Conservation (phyloP, 805 yeast genomes). For the Candida oleophila region DNA sequence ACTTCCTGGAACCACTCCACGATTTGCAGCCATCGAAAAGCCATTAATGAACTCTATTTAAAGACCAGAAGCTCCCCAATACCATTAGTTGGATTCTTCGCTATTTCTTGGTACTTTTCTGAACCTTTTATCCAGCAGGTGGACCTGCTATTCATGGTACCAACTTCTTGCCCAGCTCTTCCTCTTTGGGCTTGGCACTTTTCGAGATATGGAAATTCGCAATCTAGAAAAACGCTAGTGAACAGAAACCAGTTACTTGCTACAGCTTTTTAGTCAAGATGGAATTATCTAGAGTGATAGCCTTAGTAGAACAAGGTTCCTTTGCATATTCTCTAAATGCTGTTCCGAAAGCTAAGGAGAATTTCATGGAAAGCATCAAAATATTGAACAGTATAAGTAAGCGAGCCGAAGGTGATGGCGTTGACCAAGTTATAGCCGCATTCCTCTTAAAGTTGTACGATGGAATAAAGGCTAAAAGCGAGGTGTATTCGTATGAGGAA, state of each 20-base stretch:
- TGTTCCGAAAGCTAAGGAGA: conserved; percentile 13
- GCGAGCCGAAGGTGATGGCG: neutral
- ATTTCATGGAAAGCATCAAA: conserved; percentile 23
- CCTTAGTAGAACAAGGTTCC: neutral
- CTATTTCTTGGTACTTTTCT: too few relatives aligned
- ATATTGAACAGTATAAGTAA: conserved; percentile 19
- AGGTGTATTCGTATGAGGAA: conserved; percentile 8
- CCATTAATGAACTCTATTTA: too few relatives aligned
- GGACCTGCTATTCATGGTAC: too few relatives aligned
- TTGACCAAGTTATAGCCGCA: conserved; percentile 15
- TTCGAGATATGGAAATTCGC: neutral
- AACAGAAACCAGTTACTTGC: too few relatives aligned
- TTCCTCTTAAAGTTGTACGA: conserved; percentile 24
- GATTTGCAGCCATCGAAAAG: too few relatives aligned
- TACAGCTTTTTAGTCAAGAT: too few relatives aligned
- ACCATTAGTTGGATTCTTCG: too few relatives aligned
- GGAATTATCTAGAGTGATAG: neutral
- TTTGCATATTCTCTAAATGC: neutral
- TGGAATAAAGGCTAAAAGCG: neutral
- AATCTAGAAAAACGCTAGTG: too few relatives aligned
- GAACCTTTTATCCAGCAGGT: too few relatives aligned
- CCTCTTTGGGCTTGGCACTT: neutral
- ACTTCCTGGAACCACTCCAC: too few relatives aligned
- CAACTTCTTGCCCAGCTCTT: too few relatives aligned
- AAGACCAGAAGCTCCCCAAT: too few relatives aligned